Evolutionary conservation across 2,329 filamentous ascomycete species (phyloP).

Genomic region (Parastagonospora nodorum): DNA sequence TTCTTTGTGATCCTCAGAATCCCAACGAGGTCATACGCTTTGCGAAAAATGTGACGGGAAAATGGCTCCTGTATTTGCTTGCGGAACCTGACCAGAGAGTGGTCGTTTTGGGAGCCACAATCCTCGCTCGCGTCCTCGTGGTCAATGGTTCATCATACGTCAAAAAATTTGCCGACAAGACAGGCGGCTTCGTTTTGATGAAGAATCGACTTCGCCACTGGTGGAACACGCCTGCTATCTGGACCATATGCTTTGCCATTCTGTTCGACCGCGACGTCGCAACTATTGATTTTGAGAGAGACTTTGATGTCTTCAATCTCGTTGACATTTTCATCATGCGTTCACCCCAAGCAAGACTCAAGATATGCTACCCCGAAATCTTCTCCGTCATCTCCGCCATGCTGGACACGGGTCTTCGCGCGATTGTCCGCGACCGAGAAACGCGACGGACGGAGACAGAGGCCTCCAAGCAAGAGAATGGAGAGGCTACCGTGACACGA

Average conservation of each 20-base stretch:
- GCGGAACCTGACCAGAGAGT: conserved; percentile 85
- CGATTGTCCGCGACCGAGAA: conserved; percentile 44
- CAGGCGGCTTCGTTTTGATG: conserved; percentile 86
- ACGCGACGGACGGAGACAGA: conserved; percentile 22
- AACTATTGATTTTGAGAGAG: conserved; percentile 71
- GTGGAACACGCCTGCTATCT: conserved; percentile 85
- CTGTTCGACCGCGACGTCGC: conserved; percentile 84
- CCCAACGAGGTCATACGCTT: conserved; percentile 79
- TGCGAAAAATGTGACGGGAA: conserved; percentile 91
- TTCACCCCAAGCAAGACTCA: conserved; percentile 50
- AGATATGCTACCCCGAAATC: conserved; percentile 77
- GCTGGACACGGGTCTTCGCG: conserved; percentile 81
- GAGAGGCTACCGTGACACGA: conserved; percentile 35
- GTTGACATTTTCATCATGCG: conserved; percentile 69
- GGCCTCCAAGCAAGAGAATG: conserved; percentile 19
- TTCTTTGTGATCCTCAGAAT: conserved; percentile 77
- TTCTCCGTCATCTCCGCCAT: conserved; percentile 81
- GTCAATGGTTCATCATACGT: conserved; percentile 81
- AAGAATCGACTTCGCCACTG: conserved; percentile 79
- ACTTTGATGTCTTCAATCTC: conserved; percentile 76
- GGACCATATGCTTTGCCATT: conserved; percentile 87
- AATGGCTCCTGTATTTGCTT: conserved; percentile 92
- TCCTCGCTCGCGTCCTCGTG: conserved; percentile 82
- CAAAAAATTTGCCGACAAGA: conserved; percentile 83
- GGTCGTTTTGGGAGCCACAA: conserved; percentile 78